Base-by-base conservation (phyloP, 2,329 filamentous ascomycete genomes). In the Nigrospora osmanthi region DNA sequence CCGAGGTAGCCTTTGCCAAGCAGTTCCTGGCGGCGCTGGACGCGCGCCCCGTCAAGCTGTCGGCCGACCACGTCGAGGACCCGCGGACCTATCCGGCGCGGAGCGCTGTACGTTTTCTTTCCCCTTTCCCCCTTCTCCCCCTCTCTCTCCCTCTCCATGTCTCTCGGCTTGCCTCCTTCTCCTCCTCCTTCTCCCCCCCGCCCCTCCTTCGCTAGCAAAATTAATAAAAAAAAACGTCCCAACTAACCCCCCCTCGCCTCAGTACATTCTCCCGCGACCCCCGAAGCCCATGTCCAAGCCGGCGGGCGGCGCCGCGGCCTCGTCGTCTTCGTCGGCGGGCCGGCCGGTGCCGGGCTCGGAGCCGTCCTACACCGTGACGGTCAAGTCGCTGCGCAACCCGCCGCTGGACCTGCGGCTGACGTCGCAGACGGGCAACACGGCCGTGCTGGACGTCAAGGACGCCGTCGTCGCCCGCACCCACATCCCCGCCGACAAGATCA, bases 51-150 rank as follows among this genome's bases (percentile, higher is more conserved):
- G 66, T 82, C 56, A 94, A 90, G 72, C 78, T 97, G 51, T 81
- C 85, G n/a, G 73, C 87, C 52, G 89, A 97, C 65, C 86, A 96
- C 80, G 83, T 94, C 64, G 87, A 91, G 66, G 88, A 96, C 60
- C 81, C 88, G 41, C 83, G 82, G 57, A 80, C 76, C 53, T 90
- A 91, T 62, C 85, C 87, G 19, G 72, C 85, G 23, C 81, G 86
- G 50, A 75, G 81, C 52, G 85, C 89, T 14, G 91, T 96, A 78
- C 30, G 82, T 63, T 12, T 16, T 38, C 31, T 28, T 15, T 30
- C 12, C 38, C 40, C 32, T 46, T 23, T 39, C 33, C 39, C 10
- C 40, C 1, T n/a, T 7, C 30, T 32, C 45, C n/a, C 17, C 30
- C 40, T 28, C 23, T 30, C 17, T 3, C 15, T 33, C 9, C 11